Evolutionary conservation across 345 rosid genomes (phyloP), one percentile per base, ranked within the genome.

Genomic region (Acer saccharum): DNA sequence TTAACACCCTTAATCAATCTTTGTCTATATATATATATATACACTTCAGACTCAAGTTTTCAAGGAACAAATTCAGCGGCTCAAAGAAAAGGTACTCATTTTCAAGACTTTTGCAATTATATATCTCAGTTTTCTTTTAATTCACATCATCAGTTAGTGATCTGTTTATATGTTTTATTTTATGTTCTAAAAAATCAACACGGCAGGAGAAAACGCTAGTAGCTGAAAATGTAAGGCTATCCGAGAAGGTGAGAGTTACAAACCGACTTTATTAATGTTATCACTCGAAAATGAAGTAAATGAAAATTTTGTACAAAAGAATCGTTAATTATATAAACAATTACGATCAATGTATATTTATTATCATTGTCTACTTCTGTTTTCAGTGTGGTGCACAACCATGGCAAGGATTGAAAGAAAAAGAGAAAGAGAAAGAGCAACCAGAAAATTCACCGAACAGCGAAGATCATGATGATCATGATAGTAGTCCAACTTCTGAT

Each of bases 1-100:
- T 73, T 69, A 70, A 65, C 78, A 35, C 14, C 18, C 17, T 46
- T 35, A 21, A 65, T 27, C 35, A 35, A 13, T 21, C 4, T 54
- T 50, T 35, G 7, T 74, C 32, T 48, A 3, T 32, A 3, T 32
- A 3, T 32, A 32, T 32, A 65, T 70, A n/a, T n/a, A n/a, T n/a
- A n/a, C n/a, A 10, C 74, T 76, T 17, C 90, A 95, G 98, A 86
- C 84, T 75, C 90, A 91, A 80, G 89, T 89, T 76, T 91, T 81
- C 87, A 89, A 83, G 83, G 97, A 90, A 71, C 89, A 88, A 80
- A 88, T 93, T 68, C 90, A 80, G 83, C 82, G 78, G 77, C 88
- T 93, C 68, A 86, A 81, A 82, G 91, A 86, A 79, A 90, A 90
- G 95, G 98, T 95, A 84, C 76, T 43, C 46, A 35, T 35, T 35